These are phyloP conservation scores for Apiotrichum brassicae DNA, from an alignment of 1,284 basidiomycete species.

Conservation along the genomic window DNA sequence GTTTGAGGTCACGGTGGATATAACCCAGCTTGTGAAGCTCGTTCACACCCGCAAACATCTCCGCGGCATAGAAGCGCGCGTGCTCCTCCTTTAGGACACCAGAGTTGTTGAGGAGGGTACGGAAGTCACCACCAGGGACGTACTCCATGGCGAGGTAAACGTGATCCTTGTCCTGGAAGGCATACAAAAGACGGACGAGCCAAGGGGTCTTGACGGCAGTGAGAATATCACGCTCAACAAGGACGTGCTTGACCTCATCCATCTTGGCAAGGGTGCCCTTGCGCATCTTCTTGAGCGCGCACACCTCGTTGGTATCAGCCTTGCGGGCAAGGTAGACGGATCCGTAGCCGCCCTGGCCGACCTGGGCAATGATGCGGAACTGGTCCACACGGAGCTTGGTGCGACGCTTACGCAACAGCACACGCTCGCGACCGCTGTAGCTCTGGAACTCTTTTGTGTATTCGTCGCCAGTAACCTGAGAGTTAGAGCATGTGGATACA, in stretches of 20 bases:
- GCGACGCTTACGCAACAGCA: slow-evolving; percentile 75
- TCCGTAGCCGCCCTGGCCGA: slow-evolving; percentile 94
- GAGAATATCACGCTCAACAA: slow-evolving; percentile 93
- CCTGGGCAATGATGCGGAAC: slow-evolving; percentile 90
- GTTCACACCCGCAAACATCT: slow-evolving; percentile 88
- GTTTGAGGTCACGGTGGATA: slow-evolving; percentile 91
- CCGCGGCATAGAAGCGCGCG: slow-evolving; percentile 86
- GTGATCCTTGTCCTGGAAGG: slow-evolving; percentile 81
- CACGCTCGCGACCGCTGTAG: slow-evolving; percentile 85
- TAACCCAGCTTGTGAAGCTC: slow-evolving; percentile 93
- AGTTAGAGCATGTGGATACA: not conserved
- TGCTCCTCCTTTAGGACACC: slow-evolving; percentile 94
- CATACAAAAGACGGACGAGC: slow-evolving; percentile 86
- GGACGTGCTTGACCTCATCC: slow-evolving; percentile 87
- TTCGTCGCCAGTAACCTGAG: slow-evolving; percentile 53
- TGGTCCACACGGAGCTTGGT: slow-evolving; percentile 82
- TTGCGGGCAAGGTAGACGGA: slow-evolving; percentile 91
- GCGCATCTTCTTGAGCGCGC: slow-evolving; percentile 91
- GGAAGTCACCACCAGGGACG: slow-evolving; percentile 91
- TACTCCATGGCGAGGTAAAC: slow-evolving; percentile 99
- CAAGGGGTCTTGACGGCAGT: slow-evolving; percentile 93
- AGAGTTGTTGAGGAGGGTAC: slow-evolving; percentile 90
- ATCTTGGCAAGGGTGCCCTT: slow-evolving; percentile 90
- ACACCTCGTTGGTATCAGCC: slow-evolving; percentile 84
- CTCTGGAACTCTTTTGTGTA: slow-evolving; percentile 77